Percentiles rank a stretch among this genome's conserved stretches.
Evolutionary conservation across 2,329 filamentous ascomycete species (phyloP).

Genomic region (Curvularia verruculosa): DNA sequence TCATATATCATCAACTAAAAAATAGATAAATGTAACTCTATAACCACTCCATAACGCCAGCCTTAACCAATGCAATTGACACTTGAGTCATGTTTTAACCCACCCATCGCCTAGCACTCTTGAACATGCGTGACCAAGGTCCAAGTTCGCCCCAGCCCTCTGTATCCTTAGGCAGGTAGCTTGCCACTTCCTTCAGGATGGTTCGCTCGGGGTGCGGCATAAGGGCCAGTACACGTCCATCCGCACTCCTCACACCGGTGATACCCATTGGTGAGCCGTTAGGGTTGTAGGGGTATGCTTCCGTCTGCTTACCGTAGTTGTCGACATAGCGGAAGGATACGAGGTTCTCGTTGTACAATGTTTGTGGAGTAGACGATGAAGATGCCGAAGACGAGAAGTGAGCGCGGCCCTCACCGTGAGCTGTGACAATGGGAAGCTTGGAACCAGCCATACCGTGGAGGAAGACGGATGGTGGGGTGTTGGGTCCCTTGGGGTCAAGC

Average conservation of each 20-base stretch:
- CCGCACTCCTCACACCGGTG: slow-evolving; percentile 75
- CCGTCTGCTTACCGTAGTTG: slow-evolving; percentile 76
- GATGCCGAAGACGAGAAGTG: slow-evolving; percentile 51
- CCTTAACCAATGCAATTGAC: background rate
- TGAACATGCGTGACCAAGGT: slow-evolving; percentile 86
- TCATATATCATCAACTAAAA: slow-evolving; percentile 3
- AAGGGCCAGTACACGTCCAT: slow-evolving; percentile 82
- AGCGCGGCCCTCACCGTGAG: slow-evolving; percentile 90
- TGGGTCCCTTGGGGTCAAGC: slow-evolving; percentile 60
- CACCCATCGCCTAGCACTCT: slow-evolving; percentile 87
- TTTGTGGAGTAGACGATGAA: slow-evolving; percentile 50
- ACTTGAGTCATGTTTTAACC: slow-evolving; percentile 50
- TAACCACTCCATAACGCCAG: slow-evolving; percentile 5
- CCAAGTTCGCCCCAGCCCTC: slow-evolving; percentile 79
- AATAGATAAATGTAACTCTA: background rate
- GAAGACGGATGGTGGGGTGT: slow-evolving; percentile 71
- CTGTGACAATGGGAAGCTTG: slow-evolving; percentile 81
- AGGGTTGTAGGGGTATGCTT: slow-evolving; percentile 85
- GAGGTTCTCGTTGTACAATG: slow-evolving; percentile 69
- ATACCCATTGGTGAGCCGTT: slow-evolving; percentile 85
- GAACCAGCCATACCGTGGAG: slow-evolving; percentile 86
- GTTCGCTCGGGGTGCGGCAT: slow-evolving; percentile 97
- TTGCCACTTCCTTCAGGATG: slow-evolving; percentile 77
- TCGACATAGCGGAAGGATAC: slow-evolving; percentile 85
- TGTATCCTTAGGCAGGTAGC: slow-evolving; percentile 70